These are phyloP conservation scores for Coleophoma eucalyptorum DNA, from an alignment of 2,329 filamentous ascomycete species.

Conservation along the genomic window DNA sequence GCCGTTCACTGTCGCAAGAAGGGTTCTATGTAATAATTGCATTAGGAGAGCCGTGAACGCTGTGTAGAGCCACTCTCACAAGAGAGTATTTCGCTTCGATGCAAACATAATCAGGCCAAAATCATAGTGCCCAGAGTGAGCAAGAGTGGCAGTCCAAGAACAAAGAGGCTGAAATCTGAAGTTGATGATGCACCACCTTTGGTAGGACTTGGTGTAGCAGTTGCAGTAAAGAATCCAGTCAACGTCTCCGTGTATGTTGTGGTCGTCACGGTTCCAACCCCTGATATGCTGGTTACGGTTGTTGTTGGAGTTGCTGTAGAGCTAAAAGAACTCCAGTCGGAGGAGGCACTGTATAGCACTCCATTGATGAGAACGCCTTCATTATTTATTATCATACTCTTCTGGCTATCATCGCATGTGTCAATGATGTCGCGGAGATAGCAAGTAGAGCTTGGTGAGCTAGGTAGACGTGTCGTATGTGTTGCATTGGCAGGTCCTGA, in stretches of 20 bases:
- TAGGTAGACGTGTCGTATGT: slow-evolving; percentile 47
- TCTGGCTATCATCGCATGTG: slow-evolving; percentile 50
- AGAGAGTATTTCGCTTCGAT: too few relatives aligned
- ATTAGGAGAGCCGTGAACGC: too few relatives aligned
- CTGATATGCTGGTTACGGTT: not conserved
- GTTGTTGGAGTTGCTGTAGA: slow-evolving; percentile 11
- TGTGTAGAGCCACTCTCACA: too few relatives aligned
- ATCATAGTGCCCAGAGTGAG: not conserved
- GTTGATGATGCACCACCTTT: slow-evolving; percentile 2
- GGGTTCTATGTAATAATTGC: too few relatives aligned
- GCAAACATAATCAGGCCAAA: not conserved
- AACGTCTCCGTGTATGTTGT: slow-evolving; percentile 25
- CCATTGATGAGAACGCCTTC: slow-evolving; percentile 58
- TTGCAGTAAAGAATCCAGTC: slow-evolving; percentile 27
- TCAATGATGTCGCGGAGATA: slow-evolving; percentile 52
- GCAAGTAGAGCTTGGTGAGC: slow-evolving; percentile 49
- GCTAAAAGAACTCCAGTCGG: slow-evolving; percentile 32
- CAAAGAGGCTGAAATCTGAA: not conserved
- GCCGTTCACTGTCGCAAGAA: too few relatives aligned
- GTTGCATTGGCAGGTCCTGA: slow-evolving; percentile 55
- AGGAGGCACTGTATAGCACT: slow-evolving; percentile 42
- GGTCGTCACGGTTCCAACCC: slow-evolving; percentile 12
- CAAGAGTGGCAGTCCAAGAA: not conserved
- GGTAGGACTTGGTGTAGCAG: slow-evolving; percentile 22
- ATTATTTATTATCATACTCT: slow-evolving; percentile 40